Evolutionary conservation across 805 yeast genomes (phyloP).

Genomic region (Suhomyces xylopsoci): DNA sequence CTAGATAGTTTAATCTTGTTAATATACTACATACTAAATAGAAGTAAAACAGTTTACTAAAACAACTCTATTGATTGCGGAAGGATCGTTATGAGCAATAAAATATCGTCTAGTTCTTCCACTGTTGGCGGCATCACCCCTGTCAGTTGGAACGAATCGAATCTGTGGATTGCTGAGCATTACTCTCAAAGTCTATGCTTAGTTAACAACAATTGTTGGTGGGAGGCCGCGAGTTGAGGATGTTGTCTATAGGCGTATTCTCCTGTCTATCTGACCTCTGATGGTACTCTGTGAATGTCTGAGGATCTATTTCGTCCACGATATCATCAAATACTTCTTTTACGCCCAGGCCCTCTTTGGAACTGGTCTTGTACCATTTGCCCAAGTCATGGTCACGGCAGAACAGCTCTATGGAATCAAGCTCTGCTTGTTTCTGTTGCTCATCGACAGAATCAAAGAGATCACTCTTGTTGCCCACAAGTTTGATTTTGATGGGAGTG

Average conservation of each 20-base stretch:
- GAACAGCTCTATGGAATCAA: slow-evolving; percentile 14
- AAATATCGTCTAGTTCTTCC: background rate
- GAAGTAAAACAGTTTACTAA: background rate
- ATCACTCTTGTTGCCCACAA: slow-evolving; percentile 87
- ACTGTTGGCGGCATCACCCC: background rate
- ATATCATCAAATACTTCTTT: slow-evolving; percentile 31
- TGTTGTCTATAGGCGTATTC: background rate
- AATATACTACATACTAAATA: background rate
- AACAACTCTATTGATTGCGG: background rate
- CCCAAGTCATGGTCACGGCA: slow-evolving; percentile 16
- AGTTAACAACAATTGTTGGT: background rate
- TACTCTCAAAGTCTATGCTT: background rate
- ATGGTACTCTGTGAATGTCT: slow-evolving; percentile 22
- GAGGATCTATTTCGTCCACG: slow-evolving; percentile 29
- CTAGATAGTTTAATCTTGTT: slow-evolving; percentile 4
- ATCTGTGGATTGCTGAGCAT: background rate
- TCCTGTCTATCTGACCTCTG: slow-evolving; percentile 1
- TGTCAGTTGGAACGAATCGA: background rate
- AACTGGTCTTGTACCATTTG: slow-evolving; percentile 48
- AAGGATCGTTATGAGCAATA: background rate
- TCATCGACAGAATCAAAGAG: slow-evolving; percentile 30
- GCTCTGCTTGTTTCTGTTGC: slow-evolving; percentile 7
- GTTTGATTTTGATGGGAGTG: slow-evolving; percentile 29
- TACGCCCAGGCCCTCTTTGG: slow-evolving; percentile 68
- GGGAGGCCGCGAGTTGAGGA: background rate